phyloP scores from a whole-genome alignment of 2,329 filamentous ascomycete species.

The Ophiostoma himal-ulmi region DNA sequence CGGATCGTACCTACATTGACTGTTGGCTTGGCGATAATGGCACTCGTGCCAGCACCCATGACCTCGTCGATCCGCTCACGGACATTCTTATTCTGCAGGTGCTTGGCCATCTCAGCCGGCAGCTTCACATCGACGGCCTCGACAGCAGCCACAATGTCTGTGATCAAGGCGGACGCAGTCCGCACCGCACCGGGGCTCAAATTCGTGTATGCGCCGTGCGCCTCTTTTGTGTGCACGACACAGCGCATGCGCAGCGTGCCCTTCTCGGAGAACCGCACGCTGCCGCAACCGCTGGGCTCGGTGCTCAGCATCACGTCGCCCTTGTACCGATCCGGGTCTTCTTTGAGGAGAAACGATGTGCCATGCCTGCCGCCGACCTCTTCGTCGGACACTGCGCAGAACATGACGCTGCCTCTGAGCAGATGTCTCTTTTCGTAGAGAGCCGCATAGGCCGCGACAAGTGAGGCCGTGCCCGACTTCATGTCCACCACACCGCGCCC shows the following conservation, averaged over 20 bases:
- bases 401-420: constrained; percentile 18
- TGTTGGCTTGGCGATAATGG: constrained; percentile 18
- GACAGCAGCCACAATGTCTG: background rate
- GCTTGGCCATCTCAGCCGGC: background rate
- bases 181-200: constrained; percentile 20
- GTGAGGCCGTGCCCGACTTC: constrained; percentile 23
- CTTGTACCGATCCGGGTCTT: background rate
- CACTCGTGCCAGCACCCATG: constrained; percentile 21
- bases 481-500: constrained; percentile 23
- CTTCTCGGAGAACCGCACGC: constrained; percentile 23
- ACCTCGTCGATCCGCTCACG: constrained; percentile 18
- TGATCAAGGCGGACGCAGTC: constrained; percentile 11
- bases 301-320: constrained; percentile 23
- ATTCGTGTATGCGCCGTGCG: constrained; percentile 23
- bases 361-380: background rate
- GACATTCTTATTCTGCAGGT: background rate
- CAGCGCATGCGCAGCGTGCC: constrained; percentile 22
- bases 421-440: constrained; percentile 13
- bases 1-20: constrained; percentile 23
- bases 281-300: constrained; percentile 22
- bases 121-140: background rate
- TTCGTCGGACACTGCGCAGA: constrained; percentile 17
- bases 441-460: constrained; percentile 20
- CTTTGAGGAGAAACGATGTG: background rate
- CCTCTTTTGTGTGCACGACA: constrained; percentile 15